phyloP scores from a whole-genome alignment of 768 basidiomycete species.

The Galerina sulciceps region DNA sequence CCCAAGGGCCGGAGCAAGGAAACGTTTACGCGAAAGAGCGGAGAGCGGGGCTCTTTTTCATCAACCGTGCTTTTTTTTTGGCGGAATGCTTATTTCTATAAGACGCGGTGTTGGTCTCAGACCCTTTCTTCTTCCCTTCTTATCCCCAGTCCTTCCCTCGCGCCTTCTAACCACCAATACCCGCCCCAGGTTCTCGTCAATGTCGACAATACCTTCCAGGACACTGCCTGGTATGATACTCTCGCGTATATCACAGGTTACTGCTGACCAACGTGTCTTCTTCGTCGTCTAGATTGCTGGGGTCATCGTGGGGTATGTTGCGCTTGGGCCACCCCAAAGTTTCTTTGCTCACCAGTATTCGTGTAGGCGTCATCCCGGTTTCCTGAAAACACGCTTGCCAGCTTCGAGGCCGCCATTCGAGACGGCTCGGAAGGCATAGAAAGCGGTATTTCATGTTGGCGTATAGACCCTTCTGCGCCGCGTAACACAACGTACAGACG shows the following conservation, averaged over 20 bases:
- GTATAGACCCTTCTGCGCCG: constrained; percentile 30
- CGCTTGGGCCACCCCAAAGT: constrained; percentile 5
- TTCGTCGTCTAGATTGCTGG: constrained; percentile 64
- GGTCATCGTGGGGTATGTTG: constrained; percentile 51
- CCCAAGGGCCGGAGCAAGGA: neutral
- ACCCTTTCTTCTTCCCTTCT: constrained; percentile 9
- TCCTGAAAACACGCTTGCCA: constrained; percentile 95
- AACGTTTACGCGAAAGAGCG: constrained; percentile 12
- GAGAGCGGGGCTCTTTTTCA: constrained; percentile 4
- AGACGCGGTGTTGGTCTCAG: constrained; percentile 15
- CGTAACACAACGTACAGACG: constrained; percentile 82
- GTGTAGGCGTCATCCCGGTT: constrained; percentile 79
- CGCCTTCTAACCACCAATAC: neutral
- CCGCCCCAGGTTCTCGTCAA: neutral
- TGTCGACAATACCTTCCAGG: constrained; percentile 9
- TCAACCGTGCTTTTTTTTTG: constrained; percentile 10
- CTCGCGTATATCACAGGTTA: neutral
- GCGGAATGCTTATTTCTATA: constrained; percentile 9
- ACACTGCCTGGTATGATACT: constrained; percentile 35
- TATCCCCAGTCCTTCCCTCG: neutral
- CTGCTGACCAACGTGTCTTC: neutral
- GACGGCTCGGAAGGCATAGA: constrained; percentile 98
- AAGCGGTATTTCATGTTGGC: constrained; percentile 75
- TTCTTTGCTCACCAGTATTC: constrained; percentile 2
- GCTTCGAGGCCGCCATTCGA: constrained; percentile 92